Evolutionary conservation across 2,329 filamentous ascomycete species (phyloP), one percentile per base, ranked within the genome.

Genomic region (Colletotrichum agaves): DNA sequence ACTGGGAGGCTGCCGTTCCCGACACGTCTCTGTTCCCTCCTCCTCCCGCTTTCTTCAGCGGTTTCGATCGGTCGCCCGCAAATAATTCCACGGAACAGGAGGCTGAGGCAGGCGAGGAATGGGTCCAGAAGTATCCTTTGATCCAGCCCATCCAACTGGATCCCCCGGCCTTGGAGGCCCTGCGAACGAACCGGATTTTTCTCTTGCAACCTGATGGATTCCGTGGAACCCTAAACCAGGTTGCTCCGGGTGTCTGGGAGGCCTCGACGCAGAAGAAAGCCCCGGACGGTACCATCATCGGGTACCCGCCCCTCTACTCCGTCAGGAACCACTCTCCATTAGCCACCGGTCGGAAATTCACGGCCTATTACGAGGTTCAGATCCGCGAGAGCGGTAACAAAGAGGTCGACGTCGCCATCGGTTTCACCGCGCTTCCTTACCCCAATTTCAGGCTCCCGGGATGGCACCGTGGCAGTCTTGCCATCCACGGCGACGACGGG

Each of bases 401-500:
- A 4, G 83, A 85, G 64, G 78, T 84, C 58, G 80, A 78, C 43
- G 80, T 94, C 1, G 91, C 89, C 0, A 75, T 95, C 10, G 93
- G 93, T 10, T 93, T 89, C 76, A 81, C 86, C 0, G 92, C 91
- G 1, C 86, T 91, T 53, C 93, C 93, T 7, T 95, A 94, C 74
- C 93, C 93, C 6, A 83, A 85, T 0, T 95, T 93, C 81, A 86
- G 93, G 7, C 85, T 94, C 67, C 93, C 93, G 0, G 93, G 93
- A 2, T 95, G 92, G 93, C 91, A 96, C 75, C 86, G 92, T 37
- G 92, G 87, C 17, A 91, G 88, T 70, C 74, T 94, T 13, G 93
- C 84, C 1, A 88, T 95, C n/a, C 93, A 95, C 75, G 89, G 90
- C 52, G 93, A 95, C 76, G 93, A 95, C 76, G 93, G 93, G 0